Evolutionary conservation across 139 green algal genomes (phyloP).

Genomic region (Chlorella sp.): DNA sequence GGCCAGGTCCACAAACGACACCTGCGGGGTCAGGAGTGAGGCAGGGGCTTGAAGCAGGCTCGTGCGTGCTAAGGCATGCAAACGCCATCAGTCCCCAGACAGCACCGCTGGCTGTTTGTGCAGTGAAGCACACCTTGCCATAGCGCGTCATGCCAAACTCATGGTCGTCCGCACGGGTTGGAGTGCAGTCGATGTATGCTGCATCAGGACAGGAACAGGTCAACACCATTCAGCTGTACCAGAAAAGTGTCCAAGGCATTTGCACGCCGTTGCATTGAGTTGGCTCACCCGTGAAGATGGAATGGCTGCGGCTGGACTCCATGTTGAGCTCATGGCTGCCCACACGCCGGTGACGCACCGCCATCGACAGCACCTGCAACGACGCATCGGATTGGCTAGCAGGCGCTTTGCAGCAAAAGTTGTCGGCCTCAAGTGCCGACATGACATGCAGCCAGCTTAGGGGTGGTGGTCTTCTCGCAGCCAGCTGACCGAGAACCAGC

Average conservation of each 20-base stretch:
- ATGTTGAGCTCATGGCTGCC: slow-evolving; percentile 90
- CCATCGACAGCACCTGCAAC: slow-evolving; percentile 14
- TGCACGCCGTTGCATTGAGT: no score
- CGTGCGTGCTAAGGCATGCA: no score
- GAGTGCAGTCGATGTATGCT: slow-evolving; percentile 70
- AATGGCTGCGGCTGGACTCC: slow-evolving; percentile 83
- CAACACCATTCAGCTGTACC: no score
- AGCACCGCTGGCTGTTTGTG: no score
- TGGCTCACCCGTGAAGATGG: slow-evolving; percentile 84
- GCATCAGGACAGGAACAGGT: background rate
- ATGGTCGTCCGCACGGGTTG: slow-evolving; percentile 27
- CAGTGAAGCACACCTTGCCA: slow-evolving; percentile 75
- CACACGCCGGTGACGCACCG: slow-evolving; percentile 76
- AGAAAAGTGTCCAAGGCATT: no score
- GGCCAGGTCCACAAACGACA: slow-evolving; percentile 94
- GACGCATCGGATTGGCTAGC: background rate
- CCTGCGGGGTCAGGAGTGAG: slow-evolving; percentile 6
- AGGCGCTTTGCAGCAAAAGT: no score
- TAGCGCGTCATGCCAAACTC: slow-evolving; percentile 67
- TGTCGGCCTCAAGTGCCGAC: no score
- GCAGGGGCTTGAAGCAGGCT: no score
- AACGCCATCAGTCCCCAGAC: no score
- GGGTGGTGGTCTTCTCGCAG: no score
- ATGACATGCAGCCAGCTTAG: no score
- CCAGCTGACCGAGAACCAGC: no score